Evolutionary conservation across 78 protist species (phyloP).

Genomic region (Mantamonas sphyraenae): DNA sequence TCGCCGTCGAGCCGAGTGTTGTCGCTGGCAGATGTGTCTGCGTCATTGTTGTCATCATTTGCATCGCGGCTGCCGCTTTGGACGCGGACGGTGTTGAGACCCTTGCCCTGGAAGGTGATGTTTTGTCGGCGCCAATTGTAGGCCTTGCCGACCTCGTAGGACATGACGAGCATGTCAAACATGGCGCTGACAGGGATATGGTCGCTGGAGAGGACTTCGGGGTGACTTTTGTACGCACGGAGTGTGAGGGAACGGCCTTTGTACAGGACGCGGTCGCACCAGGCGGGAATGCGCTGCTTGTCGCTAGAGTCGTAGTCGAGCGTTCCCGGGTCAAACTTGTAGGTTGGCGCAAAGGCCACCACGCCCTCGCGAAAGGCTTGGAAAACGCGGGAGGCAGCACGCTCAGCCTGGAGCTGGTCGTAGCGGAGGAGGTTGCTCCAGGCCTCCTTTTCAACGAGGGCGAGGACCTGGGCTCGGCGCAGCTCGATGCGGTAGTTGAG

Average conservation of each 20-base stretch:
- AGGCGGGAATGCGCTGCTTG: slow-evolving; percentile 22
- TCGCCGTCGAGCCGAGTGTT: no score
- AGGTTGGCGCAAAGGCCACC: slow-evolving; percentile 80
- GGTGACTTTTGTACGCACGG: no score
- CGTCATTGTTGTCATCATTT: no score
- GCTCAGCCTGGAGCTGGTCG: slow-evolving; percentile 33
- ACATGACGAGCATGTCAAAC: not conserved
- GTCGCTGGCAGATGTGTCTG: no score
- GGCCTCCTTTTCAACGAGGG: slow-evolving; percentile 18
- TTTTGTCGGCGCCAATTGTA: no score
- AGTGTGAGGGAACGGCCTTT: no score
- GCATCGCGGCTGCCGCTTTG: no score
- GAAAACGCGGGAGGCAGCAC: slow-evolving; percentile 32
- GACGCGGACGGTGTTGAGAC: no score
- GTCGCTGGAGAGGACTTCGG: not conserved
- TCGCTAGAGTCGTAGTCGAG: slow-evolving; percentile 48
- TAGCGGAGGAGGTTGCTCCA: slow-evolving; percentile 21
- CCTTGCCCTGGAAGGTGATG: no score
- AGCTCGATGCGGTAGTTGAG: slow-evolving; percentile 75
- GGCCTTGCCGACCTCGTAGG: no score
- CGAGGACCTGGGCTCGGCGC: slow-evolving; percentile 41
- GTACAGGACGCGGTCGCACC: slow-evolving; percentile 25
- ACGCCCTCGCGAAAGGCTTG: slow-evolving; percentile 68
- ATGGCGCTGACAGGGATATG: not conserved
- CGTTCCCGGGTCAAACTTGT: slow-evolving; percentile 73